Evolutionary conservation across 768 basidiomycete species (phyloP).

Genomic region (Russula brevipes): DNA sequence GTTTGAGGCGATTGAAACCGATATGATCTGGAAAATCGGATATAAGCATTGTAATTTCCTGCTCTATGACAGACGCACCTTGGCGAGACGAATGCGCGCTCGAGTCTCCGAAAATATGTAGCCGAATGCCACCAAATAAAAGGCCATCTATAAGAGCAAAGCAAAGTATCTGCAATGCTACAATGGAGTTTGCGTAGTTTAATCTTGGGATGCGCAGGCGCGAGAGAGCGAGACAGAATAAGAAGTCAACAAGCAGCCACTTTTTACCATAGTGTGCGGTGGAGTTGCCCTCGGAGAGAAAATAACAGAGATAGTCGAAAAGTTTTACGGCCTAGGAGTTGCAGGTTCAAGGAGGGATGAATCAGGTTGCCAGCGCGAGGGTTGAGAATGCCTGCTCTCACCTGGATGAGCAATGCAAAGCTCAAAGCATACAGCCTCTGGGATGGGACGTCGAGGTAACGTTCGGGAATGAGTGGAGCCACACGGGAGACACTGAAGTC

Average conservation of each 20-base stretch:
- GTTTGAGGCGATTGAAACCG: constrained; percentile 20
- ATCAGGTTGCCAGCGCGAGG: background rate
- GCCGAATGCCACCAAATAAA: constrained; percentile 64
- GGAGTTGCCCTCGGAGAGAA: constrained; percentile 40
- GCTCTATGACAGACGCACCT: constrained; percentile 20
- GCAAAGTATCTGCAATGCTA: constrained; percentile 55
- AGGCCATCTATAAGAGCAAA: constrained; percentile 64
- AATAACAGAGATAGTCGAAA: constrained; percentile 59
- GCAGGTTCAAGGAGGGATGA: background rate
- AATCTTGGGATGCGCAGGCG: constrained; percentile 71
- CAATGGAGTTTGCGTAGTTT: constrained; percentile 57
- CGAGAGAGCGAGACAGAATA: constrained; percentile 52
- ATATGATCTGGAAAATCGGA: constrained; percentile 17
- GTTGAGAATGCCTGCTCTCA: constrained; percentile 31
- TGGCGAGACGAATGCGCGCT: constrained; percentile 19
- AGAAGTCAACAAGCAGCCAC: constrained; percentile 68
- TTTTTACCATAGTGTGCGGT: constrained; percentile 48
- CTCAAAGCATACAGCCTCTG: constrained; percentile 77
- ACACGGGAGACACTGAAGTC: background rate
- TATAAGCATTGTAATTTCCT: constrained; percentile 18
- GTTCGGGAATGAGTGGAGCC: constrained; percentile 64
- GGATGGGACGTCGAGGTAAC: constrained; percentile 67
- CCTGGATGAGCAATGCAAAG: constrained; percentile 72
- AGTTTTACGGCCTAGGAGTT: constrained; percentile 62
- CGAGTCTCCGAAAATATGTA: constrained; percentile 42